Evolutionary conservation across 805 yeast genomes (phyloP).

Genomic region (Scheffersomyces amazonensis): DNA sequence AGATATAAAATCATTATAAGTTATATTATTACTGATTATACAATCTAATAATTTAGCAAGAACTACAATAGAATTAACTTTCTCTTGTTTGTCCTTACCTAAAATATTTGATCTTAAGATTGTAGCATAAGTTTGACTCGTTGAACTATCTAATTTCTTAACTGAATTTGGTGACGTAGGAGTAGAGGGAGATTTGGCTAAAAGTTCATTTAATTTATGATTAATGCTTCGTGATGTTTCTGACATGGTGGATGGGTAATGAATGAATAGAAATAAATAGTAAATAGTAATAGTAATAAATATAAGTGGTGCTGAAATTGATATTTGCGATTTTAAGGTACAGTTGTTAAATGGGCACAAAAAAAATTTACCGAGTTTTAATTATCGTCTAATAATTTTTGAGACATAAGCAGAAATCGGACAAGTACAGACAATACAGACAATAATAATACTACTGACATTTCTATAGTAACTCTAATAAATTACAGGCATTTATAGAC

Average conservation of each 20-base stretch:
- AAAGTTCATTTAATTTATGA: conserved; percentile 41
- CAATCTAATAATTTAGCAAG: conserved; percentile 51
- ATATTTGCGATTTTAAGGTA: no score
- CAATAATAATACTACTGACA: no score
- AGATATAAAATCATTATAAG: conserved; percentile 29
- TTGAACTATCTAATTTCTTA: conserved; percentile 26
- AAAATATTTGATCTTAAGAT: conserved; percentile 41
- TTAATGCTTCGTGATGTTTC: conserved; percentile 42
- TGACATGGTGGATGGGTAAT: conserved; percentile 30
- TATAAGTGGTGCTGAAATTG: no score
- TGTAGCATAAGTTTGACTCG: conserved; percentile 32
- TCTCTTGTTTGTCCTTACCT: conserved; percentile 48
- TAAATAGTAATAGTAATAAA: no score
- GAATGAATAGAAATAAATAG: no score
- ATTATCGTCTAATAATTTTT: no score
- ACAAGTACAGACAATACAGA: no score
- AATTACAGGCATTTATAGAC: no score
- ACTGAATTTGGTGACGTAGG: conserved; percentile 14
- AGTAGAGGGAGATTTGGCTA: conserved; percentile 28
- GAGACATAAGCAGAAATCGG: no score
- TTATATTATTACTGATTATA: conserved; percentile 37
- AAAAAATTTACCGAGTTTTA: no score
- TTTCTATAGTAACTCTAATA: no score
- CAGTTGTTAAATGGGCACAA: no score
- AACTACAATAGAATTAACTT: conserved; percentile 51